These are phyloP conservation scores for Phytophthora citricola DNA, from an alignment of 352 stramenopile genomes.

Conservation along the genomic window DNA sequence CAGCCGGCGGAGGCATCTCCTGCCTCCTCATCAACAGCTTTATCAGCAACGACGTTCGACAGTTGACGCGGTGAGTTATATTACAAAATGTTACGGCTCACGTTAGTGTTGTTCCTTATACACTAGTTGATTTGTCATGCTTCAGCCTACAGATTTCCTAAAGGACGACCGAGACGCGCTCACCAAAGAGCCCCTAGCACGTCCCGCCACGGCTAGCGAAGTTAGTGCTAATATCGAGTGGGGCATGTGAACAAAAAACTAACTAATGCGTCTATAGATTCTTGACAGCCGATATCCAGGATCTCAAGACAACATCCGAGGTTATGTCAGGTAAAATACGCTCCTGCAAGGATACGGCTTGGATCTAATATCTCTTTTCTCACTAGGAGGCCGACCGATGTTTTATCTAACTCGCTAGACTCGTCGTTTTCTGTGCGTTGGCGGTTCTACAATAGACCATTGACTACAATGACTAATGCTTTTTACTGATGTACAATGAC, in stretches of 20 bases:
- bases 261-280: slow-evolving; percentile 15
- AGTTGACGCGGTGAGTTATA: slow-evolving; percentile 26
- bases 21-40: slow-evolving; percentile 34
- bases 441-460: not conserved
- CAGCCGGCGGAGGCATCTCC: slow-evolving; percentile 23
- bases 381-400: slow-evolving; percentile 29
- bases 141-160: slow-evolving; percentile 23
- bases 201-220: slow-evolving; percentile 39
- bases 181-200: slow-evolving; percentile 19
- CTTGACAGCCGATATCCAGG: slow-evolving; percentile 40
- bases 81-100: not conserved
- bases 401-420: slow-evolving; percentile 28
- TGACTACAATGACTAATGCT: not conserved
- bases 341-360: not conserved
- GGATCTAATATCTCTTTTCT: not conserved
- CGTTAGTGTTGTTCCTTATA: not conserved
- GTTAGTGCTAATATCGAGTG: slow-evolving; percentile 18
- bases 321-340: slow-evolving; percentile 57
- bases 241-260: not conserved
- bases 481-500: slow-evolving; percentile 2
- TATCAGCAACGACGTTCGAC: slow-evolving; percentile 26
- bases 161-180: slow-evolving; percentile 20
- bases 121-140: not conserved
- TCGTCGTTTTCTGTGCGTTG: slow-evolving; percentile 23
- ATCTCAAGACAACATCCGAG: slow-evolving; percentile 39